phyloP scores from a whole-genome alignment of 129 eudicot species.

The Solidago caesia region DNA sequence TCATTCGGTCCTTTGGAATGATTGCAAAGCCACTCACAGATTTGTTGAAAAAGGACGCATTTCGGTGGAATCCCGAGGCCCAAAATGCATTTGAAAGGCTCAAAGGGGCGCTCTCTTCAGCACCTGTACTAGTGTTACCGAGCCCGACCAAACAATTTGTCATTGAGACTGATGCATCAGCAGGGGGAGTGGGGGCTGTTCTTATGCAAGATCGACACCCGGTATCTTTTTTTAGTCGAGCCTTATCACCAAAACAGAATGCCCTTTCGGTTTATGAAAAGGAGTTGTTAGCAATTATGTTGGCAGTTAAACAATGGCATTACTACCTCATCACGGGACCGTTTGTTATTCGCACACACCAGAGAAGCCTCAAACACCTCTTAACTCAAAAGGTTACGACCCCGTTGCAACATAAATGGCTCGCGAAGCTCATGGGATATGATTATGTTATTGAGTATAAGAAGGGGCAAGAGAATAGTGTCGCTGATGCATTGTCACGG shows the following conservation, averaged over 20 bases:
- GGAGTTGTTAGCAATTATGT: background rate
- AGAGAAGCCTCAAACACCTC: too few relatives aligned
- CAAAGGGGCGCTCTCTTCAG: too few relatives aligned
- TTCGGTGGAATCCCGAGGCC: too few relatives aligned
- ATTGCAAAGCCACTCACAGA: too few relatives aligned
- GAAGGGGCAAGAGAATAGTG: background rate
- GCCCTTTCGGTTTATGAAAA: background rate
- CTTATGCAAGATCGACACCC: background rate
- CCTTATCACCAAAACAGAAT: background rate
- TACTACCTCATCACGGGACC: background rate
- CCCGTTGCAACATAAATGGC: background rate
- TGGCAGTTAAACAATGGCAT: background rate
- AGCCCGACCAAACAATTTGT: background rate
- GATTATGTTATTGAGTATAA: background rate
- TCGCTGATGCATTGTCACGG: background rate
- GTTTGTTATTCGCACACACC: too few relatives aligned
- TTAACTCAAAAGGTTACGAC: background rate
- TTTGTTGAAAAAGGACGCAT: too few relatives aligned
- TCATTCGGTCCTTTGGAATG: too few relatives aligned
- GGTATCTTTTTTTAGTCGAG: background rate
- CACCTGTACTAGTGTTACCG: background rate
- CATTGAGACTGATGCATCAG: background rate
- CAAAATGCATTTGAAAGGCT: too few relatives aligned
- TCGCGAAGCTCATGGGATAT: background rate
- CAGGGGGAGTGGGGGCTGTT: background rate